Percentiles rank a stretch among this genome's conserved stretches.
Evolutionary conservation across 2,329 filamentous ascomycete genomes (phyloP).

Genomic region (Thelonectria rubi): DNA sequence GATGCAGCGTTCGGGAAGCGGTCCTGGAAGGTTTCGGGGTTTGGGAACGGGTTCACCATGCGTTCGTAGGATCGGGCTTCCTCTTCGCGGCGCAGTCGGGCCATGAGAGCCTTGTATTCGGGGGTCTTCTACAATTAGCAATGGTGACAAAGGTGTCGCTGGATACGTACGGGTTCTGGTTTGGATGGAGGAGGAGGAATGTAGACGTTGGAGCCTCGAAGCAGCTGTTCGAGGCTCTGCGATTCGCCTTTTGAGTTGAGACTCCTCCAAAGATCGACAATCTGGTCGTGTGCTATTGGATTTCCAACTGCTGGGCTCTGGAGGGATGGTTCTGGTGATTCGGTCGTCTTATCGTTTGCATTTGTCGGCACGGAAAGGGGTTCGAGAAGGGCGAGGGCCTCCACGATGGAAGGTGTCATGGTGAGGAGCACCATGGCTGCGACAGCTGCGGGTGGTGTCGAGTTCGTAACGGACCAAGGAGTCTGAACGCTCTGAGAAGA

Average conservation of each 20-base stretch:
- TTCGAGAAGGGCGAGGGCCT: slow-evolving; percentile 60
- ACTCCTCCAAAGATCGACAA: slow-evolving; percentile 68
- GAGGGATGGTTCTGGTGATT: slow-evolving; percentile 58
- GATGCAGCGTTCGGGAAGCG: slow-evolving; percentile 65
- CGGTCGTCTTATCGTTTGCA: slow-evolving; percentile 16
- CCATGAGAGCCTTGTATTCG: slow-evolving; percentile 90
- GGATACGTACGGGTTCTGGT: slow-evolving; percentile 72
- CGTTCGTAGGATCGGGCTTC: slow-evolving; percentile 84
- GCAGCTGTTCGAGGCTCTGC: slow-evolving; percentile 72
- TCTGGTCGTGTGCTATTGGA: slow-evolving; percentile 76
- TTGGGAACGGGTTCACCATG: slow-evolving; percentile 72
- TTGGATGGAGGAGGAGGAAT: slow-evolving; percentile 82
- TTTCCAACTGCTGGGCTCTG: slow-evolving; percentile 63
- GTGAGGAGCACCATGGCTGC: slow-evolving; percentile 76
- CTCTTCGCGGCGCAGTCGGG: slow-evolving; percentile 80
- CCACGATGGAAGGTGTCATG: slow-evolving; percentile 75
- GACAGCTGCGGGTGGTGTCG: neutral
- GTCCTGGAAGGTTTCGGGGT: slow-evolving; percentile 66
- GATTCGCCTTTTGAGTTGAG: slow-evolving; percentile 51
- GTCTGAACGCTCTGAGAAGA: neutral
- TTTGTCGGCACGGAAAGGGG: slow-evolving; percentile 12
- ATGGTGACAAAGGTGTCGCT: neutral
- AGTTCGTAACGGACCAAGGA: neutral
- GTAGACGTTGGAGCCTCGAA: slow-evolving; percentile 78
- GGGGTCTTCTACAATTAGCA: slow-evolving; percentile 62